Conservation (phyloP, 768 basidiomycete genomes). For the Leccinum olivaceopallidum region DNA sequence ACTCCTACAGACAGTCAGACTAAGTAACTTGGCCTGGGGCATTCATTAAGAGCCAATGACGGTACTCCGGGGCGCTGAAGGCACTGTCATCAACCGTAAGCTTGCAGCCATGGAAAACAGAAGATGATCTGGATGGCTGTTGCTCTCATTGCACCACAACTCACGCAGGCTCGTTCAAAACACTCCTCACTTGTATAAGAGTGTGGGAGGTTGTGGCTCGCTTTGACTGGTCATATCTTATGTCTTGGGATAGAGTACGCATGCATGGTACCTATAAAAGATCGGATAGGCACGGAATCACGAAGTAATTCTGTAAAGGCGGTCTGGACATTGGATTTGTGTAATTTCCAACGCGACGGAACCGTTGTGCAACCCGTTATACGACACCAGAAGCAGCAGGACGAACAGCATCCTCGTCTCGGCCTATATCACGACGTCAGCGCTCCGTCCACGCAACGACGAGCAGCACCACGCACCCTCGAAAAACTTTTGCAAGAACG, state of each 20-base stretch:
- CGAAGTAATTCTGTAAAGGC: neutral
- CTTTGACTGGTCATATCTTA: neutral
- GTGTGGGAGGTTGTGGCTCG: neutral
- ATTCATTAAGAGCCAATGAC: no score
- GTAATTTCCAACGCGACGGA: neutral
- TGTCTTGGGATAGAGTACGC: neutral
- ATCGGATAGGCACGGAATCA: neutral
- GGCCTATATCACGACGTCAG: slow-evolving; percentile 43
- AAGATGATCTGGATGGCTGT: no score
- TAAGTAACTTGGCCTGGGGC: no score
- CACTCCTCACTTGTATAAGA: neutral
- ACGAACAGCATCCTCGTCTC: slow-evolving; percentile 70
- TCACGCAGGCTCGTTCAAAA: neutral
- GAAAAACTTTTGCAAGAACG: slow-evolving; percentile 84
- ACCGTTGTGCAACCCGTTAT: slow-evolving; percentile 11
- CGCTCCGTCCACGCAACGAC: neutral
- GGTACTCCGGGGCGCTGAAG: no score
- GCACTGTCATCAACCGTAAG: no score
- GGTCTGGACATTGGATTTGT: slow-evolving; percentile 9
- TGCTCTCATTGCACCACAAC: no score
- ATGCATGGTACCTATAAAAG: neutral
- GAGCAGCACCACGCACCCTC: slow-evolving; percentile 56
- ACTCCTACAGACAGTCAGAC: no score
- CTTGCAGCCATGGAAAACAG: no score
- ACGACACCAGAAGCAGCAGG: slow-evolving; percentile 61